Conservation (phyloP, 805 yeast genomes). For the Spathaspora hagerdaliae region DNA sequence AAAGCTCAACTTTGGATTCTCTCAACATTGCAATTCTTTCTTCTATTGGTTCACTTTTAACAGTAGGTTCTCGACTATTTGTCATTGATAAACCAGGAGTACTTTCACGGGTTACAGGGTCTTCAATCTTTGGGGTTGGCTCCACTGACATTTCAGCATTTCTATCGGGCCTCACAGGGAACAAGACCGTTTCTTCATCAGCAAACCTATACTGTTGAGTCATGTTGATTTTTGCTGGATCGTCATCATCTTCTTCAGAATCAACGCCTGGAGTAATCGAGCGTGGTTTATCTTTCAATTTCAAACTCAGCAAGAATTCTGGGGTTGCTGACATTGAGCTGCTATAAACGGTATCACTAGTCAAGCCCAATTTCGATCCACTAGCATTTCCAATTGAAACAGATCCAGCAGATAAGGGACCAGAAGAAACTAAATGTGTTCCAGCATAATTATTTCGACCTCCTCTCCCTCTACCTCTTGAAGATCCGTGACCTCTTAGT, state of each 20-base stretch:
- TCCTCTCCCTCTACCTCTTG: constrained; percentile 35
- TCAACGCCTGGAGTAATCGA: constrained; percentile 10
- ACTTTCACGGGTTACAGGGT: constrained; percentile 4
- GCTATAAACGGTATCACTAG: constrained; percentile 26
- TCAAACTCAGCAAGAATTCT: constrained; percentile 35
- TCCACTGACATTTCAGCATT: constrained; percentile 13
- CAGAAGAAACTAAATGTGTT: constrained; percentile 66
- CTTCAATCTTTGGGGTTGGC: constrained; percentile 4
- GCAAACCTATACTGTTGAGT: constrained; percentile 53
- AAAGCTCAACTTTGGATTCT: constrained; percentile 23
- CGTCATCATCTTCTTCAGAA: constrained; percentile 38
- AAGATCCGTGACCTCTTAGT: constrained; percentile 25
- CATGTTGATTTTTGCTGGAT: constrained; percentile 55
- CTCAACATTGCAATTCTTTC: constrained; percentile 22
- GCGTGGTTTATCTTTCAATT: constrained; percentile 23
- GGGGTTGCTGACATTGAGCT: constrained; percentile 33
- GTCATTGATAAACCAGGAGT: constrained; percentile 9
- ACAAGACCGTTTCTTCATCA: constrained; percentile 50
- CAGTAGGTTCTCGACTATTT: constrained; percentile 15
- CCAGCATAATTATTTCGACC: constrained; percentile 36
- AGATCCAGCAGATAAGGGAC: constrained; percentile 69
- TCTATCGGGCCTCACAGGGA: constrained; percentile 71
- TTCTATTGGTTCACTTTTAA: constrained; percentile 29
- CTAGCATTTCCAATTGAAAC: constrained; percentile 39
- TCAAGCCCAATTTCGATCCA: constrained; percentile 22